Percentiles rank a stretch among this genome's conserved stretches.
Conservation (phyloP, 202 grass and related monocot genomes). For the Setaria italica region DNA sequence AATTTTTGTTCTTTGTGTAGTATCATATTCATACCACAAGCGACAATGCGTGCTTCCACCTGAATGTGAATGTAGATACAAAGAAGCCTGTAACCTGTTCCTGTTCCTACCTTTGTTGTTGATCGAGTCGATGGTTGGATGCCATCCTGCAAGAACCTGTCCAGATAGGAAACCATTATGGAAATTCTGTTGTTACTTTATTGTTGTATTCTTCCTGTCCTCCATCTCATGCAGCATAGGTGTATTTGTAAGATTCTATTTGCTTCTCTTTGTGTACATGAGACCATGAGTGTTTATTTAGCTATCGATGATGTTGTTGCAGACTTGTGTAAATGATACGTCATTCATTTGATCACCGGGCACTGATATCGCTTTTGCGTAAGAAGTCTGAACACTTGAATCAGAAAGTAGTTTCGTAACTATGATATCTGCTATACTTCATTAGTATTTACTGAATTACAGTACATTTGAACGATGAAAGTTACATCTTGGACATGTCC, state of each 20-base stretch:
- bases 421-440: too few relatives aligned
- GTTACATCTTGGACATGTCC: too few relatives aligned
- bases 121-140: not conserved
- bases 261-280: not conserved
- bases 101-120: not conserved
- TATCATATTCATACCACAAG: conserved; percentile 11
- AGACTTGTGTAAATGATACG: too few relatives aligned
- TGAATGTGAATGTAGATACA: conserved; percentile 35
- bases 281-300: not conserved
- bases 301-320: too few relatives aligned
- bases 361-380: too few relatives aligned
- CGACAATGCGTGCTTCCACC: not conserved
- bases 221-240: not conserved
- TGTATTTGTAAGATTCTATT: not conserved
- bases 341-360: too few relatives aligned
- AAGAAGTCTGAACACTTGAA: too few relatives aligned
- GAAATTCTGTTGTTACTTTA: not conserved
- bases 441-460: too few relatives aligned
- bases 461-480: too few relatives aligned
- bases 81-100: conserved; percentile 40
- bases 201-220: conserved; percentile 8
- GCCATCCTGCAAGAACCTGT: conserved; percentile 9
- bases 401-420: too few relatives aligned
- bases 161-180: conserved; percentile 31
- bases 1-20: conserved; percentile 31